phyloP scores from a whole-genome alignment of 163 green algal species.

The Botryococcus braunii region DNA sequence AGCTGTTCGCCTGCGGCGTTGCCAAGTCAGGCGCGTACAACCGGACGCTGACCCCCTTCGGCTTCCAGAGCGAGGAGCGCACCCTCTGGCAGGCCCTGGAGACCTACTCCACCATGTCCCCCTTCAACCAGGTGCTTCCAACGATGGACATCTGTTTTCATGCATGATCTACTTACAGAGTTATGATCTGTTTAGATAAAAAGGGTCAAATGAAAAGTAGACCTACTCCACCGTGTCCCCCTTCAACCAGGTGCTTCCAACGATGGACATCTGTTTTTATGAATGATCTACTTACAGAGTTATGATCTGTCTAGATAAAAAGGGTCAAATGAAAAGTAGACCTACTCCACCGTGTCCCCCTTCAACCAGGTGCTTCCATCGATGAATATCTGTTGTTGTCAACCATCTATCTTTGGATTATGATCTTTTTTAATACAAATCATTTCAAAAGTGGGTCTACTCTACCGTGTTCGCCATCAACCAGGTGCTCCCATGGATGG shows the following conservation, averaged over 20 bases:
- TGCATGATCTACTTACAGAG: too few species aligned
- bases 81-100: slow-evolving; percentile 92
- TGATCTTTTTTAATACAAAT: too few species aligned
- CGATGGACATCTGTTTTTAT: too few species aligned
- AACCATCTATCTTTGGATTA: too few species aligned
- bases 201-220: too few species aligned
- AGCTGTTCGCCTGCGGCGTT: slow-evolving; percentile 89
- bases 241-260: slow-evolving; percentile 40
- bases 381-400: too few species aligned
- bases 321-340: too few species aligned
- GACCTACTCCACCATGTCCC: slow-evolving; percentile 81
- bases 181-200: too few species aligned
- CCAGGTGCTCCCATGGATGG: slow-evolving; percentile 14
- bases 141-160: too few species aligned
- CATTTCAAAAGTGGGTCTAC: slow-evolving; percentile 90
- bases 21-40: slow-evolving; percentile 87
- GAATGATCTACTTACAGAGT: too few species aligned
- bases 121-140: slow-evolving; percentile 43
- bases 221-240: slow-evolving; percentile 83
- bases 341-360: slow-evolving; percentile 81
- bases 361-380: slow-evolving; percentile 42
- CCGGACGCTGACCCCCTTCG: slow-evolving; percentile 94
- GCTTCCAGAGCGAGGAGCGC: slow-evolving; percentile 77
- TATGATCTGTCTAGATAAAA: too few species aligned
- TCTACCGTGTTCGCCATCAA: slow-evolving; percentile 73